Conservation (phyloP, 306 rosid genomes). For the Inga oerstediana region DNA sequence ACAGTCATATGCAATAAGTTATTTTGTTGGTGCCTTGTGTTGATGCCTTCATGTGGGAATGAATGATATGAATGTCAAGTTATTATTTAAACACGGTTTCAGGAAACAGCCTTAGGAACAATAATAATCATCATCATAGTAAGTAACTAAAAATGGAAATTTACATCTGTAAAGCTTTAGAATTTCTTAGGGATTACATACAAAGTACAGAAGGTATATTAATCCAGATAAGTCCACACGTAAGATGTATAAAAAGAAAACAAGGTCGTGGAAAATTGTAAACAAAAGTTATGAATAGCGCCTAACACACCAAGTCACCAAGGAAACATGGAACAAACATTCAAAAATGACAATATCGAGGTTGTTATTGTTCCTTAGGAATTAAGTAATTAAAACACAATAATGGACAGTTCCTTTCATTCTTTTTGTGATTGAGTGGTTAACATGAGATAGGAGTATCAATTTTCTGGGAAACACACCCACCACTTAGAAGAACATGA, state of each 20-base stretch:
- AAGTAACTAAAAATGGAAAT: neutral
- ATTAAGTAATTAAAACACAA: conserved; percentile 33
- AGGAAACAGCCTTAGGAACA: neutral
- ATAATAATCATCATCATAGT: neutral
- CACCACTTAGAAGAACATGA: conserved; percentile 39
- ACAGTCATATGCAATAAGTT: neutral
- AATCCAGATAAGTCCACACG: neutral
- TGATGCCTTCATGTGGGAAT: neutral
- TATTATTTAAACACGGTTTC: neutral
- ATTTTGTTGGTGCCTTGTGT: neutral
- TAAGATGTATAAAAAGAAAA: neutral
- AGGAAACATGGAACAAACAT: conserved; percentile 32
- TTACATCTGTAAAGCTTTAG: neutral
- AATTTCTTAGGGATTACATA: neutral
- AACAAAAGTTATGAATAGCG: conserved; percentile 28
- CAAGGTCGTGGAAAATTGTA: conserved; percentile 30
- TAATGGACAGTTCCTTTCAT: conserved; percentile 43
- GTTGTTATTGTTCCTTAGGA: conserved; percentile 29
- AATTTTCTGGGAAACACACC: conserved; percentile 40
- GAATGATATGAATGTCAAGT: neutral
- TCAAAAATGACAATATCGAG: conserved; percentile 27
- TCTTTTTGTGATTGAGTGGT: conserved; percentile 40
- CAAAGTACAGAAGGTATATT: neutral
- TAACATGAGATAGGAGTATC: conserved; percentile 30
- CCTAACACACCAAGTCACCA: conserved; percentile 41